phyloP scores from a whole-genome alignment of 495 filamentous ascomycete species.

The Thermothielavioides terrestris region DNA sequence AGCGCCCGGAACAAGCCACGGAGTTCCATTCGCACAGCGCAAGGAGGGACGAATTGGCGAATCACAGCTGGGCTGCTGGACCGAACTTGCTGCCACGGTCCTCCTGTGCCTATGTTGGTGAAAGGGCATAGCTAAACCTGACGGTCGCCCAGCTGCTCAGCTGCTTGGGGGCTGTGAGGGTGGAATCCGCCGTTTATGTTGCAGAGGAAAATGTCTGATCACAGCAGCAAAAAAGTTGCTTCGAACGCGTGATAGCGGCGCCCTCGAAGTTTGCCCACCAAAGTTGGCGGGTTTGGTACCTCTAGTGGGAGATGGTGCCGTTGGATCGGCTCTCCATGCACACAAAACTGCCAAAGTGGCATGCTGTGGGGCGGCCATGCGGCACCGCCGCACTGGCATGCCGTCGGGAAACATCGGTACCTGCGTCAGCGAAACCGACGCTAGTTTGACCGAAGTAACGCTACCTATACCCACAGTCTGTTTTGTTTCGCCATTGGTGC shows the following conservation, averaged over 20 bases:
- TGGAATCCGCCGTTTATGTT: too few species aligned
- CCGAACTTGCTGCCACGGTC: neutral
- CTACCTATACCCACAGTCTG: neutral
- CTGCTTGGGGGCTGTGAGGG: too few species aligned
- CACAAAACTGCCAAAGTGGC: too few species aligned
- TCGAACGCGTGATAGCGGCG: neutral
- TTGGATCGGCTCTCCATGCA: conserved; percentile 3
- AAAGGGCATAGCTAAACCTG: too few species aligned
- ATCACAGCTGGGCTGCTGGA: neutral
- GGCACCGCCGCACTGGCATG: neutral
- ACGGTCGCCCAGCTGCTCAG: too few species aligned
- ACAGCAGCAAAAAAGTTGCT: neutral
- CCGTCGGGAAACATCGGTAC: conserved; percentile 1
- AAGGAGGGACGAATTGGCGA: neutral
- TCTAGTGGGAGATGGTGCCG: neutral
- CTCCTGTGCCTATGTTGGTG: too few species aligned
- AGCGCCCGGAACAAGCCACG: too few species aligned
- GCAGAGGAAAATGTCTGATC: too few species aligned
- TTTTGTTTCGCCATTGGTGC: neutral
- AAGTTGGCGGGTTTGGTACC: neutral
- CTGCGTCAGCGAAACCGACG: neutral
- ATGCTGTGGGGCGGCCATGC: too few species aligned
- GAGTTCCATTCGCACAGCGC: neutral
- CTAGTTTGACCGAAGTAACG: neutral
- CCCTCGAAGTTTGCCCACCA: neutral